These are phyloP conservation scores for Botrytis paeoniae DNA, from an alignment of 2,329 filamentous ascomycete species.

Conservation along the genomic window DNA sequence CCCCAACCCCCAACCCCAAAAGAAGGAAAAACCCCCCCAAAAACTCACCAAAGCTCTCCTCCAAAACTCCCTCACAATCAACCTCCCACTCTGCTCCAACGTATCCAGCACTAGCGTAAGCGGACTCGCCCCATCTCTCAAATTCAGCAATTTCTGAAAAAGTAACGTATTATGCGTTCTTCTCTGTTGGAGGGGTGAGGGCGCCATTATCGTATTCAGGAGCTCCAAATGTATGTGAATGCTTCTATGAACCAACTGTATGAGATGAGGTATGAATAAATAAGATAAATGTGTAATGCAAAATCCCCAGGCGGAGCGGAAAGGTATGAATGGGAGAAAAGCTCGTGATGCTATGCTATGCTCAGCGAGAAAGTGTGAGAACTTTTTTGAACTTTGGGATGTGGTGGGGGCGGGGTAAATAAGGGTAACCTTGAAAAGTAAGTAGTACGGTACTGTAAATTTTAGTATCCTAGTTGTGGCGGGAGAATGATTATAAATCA, in stretches of 20 bases:
- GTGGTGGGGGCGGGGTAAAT: background rate
- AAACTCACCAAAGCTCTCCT: slow-evolving; percentile 64
- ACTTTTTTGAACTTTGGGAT: background rate
- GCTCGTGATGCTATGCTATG: background rate
- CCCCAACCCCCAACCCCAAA: no score
- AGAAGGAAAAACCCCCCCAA: slow-evolving; percentile 44
- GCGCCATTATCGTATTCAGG: slow-evolving; percentile 47
- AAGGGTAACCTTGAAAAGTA: background rate
- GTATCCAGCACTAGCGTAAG: slow-evolving; percentile 84
- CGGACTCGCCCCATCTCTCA: slow-evolving; percentile 77
- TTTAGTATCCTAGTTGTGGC: no score
- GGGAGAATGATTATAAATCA: background rate
- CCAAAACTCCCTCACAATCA: slow-evolving; percentile 71
- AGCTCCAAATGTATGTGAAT: no score
- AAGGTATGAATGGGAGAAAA: background rate
- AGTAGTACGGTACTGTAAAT: no score
- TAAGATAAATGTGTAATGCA: no score
- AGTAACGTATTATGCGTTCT: slow-evolving; percentile 82
- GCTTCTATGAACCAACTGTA: background rate
- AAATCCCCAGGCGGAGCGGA: background rate
- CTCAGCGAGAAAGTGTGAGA: background rate
- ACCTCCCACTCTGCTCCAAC: slow-evolving; percentile 74
- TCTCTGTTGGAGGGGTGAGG: slow-evolving; percentile 60
- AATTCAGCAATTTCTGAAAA: slow-evolving; percentile 75
- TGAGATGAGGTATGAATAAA: no score